Base-by-base conservation (phyloP, 306 rosid genomes). In the Ammopiptanthus mongolicus region DNA sequence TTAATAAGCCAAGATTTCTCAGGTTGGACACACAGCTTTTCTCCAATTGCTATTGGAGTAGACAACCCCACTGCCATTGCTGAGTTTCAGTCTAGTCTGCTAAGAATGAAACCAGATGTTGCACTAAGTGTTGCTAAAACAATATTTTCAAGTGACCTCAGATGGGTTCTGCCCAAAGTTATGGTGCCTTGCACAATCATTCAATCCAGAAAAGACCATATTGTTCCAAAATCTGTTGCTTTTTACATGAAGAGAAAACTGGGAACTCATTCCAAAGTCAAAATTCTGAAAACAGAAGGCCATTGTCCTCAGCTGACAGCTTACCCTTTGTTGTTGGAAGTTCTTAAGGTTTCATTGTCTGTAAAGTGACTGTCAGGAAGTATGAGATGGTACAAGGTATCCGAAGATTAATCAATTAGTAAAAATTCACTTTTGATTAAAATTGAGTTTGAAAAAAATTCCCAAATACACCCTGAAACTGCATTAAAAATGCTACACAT, bases 221-320 rank as follows among this genome's bases (percentile, higher is more conserved):
- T 59, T 42, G 84, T 76, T 44, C 88, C 89, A 5, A 41, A 69
- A 69, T 52, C 56, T 0, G 79, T 89, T 67, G 71, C 82, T 11
- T 78, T 41, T 41, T 86, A 80, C 90, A 73, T 86, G 18, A 78
- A 84, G 51, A 69, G 21, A 56, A 80, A 74, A 23, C 52, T 88
- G 4, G 57, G 83, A 5, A 37, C 74, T 36, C 55, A 2, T 15
- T 74, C 87, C 21, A 29, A 56, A 22, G 76, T 84, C 7, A 65
- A 61, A 41, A 88, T 82, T 73, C 66, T 88, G 17, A 34, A 80
- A 31, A 29, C 68, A 1, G 10, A 73, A 59, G 91, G 91, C 25
- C 91, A 86, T 74, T 75, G 59, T 12, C 89, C 88, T 33, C 88
- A 69, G 74, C 70, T 86, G 5, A 81, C 86, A 29, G 93, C 80